Evolutionary conservation across 1,284 basidiomycete genomes (phyloP), one percentile per base, ranked within the genome.

Genomic region (Gymnopus androsaceus): DNA sequence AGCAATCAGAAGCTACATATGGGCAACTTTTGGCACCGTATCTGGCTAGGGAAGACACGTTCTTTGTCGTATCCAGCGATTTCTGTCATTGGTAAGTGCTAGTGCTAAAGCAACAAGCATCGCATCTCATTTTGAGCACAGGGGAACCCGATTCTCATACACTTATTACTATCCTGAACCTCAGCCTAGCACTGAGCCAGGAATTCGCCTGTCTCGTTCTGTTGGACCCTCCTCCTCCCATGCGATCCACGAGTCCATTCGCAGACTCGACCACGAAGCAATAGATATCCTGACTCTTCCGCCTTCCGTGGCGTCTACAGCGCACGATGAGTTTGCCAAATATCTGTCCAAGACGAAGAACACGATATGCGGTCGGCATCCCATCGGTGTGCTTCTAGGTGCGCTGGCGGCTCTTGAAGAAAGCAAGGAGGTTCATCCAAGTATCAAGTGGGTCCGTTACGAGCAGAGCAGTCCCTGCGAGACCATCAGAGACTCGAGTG

Each of bases 311-410:
- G 82, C 82, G 0, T 65, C 69, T 8, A 69, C 74, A 50, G 84
- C 80, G 3, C 93, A 92, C 64, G 69, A 69, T 14, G 72, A 77
- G 17, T 97, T 96, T 69, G 76, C 84, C 1, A 73, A 77, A 5
- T 98, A 99, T 68, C 79, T 99, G 2, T 70, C 76, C 15, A 72
- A 80, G 58, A 98, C 96, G 17, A 84, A 89, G 76, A 99, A 99
- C 73, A 99, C 97, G 0, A 96, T 99, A 41, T 99, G 97, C 65
- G 96, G 97, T 0, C 78, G 95, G 49, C 94, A 98, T 67, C 95
- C 97, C 0, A 98, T 99, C 59, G 92, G 94, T 0, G 90, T 98
- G 0, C 76, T 99, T 4, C 76, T 99, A 4, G 89, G 88, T 4
- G 88, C 94, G 2, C 69, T 98, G 34, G 67, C 83, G 1, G 72